Evolutionary conservation across 2,329 filamentous ascomycete species (phyloP), one percentile per base, ranked within the genome.

Genomic region (Diplodia scrobiculata): DNA sequence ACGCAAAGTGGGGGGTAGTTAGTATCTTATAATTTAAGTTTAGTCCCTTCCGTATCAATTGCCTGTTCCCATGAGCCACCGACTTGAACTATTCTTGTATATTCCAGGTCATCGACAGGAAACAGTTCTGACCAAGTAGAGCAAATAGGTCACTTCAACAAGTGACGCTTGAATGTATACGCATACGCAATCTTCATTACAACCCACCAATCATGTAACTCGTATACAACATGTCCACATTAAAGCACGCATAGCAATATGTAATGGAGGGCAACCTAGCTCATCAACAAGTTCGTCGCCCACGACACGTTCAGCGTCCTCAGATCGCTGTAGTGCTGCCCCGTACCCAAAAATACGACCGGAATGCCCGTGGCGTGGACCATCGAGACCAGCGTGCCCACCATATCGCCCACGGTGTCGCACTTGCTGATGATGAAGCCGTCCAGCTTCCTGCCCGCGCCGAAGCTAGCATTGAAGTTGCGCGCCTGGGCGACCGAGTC

Each of bases 391-490:
- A 99, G 82, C 2, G 94, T 97, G 1, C 89, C 92, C 51, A 97
- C 92, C 93, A 98, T 98, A 80, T 97, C 94, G n/a, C 95, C 96
- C 45, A 99, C 96, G 0, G 95, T 99, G 80, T 99, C 95, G 77
- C 95, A 98, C 79, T 99, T 99, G 68, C 90, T 94, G 72, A 99
- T 97, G 75, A 99, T 97, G 79, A 99, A 99, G 5, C 95, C 95
- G 79, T 99, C 96, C 45, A 99, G 84, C 32, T 86, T 86, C 66
- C 94, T 84, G 14, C 87, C 88, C 5, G 86, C 83, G 36, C 95
- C 96, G 79, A 99, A 98, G 1, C 91, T 91, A 45, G 89, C 87
- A 75, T 97, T 97, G 82, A 99, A 99, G 80, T 97, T 97, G 73
- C 93, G 86, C 3, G 96, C 95, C 79, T 99, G 95, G 55, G 92